Percentiles rank a stretch among this genome's conserved stretches.
These are phyloP conservation scores for Pisolithus albus DNA, from an alignment of 768 basidiomycete genomes.

Conservation along the genomic window DNA sequence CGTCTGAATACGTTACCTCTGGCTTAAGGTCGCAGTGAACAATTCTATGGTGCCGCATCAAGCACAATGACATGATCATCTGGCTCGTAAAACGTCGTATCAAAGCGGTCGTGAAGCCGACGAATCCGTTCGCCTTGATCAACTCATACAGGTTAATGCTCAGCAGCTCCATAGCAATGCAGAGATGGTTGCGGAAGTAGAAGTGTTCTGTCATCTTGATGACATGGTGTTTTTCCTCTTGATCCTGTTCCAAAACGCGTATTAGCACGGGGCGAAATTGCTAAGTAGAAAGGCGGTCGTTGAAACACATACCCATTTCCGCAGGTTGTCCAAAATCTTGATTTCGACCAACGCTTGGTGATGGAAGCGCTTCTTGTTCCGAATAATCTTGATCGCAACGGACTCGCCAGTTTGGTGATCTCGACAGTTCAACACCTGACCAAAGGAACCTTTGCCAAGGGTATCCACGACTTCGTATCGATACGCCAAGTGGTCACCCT, in stretches of 20 bases:
- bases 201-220: constrained; percentile 99
- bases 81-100: constrained; percentile 96
- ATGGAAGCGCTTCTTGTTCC: constrained; percentile 98
- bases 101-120: constrained; percentile 92
- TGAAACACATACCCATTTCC: constrained; percentile 84
- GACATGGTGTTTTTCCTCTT: constrained; percentile 94
- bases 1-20: constrained; percentile 52
- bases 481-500: constrained; percentile 89
- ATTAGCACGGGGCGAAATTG: too few relatives aligned
- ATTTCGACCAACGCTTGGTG: constrained; percentile 99
- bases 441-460: constrained; percentile 97
- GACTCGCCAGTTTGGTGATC: constrained; percentile 93
- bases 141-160: constrained; percentile 99
- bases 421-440: constrained; percentile 91
- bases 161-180: constrained; percentile 95
- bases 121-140: constrained; percentile 98
- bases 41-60: constrained; percentile 96
- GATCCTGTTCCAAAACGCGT: constrained; percentile 50
- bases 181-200: constrained; percentile 95
- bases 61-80: constrained; percentile 83
- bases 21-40: constrained; percentile 99
- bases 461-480: constrained; percentile 93
- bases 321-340: constrained; percentile 92
- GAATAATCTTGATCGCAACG: constrained; percentile 98
- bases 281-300: not conserved